Evolutionary conservation across 148 eudicot genomes (phyloP), one percentile per base, ranked within the genome.

Genomic region (Chenopodium suecicum): DNA sequence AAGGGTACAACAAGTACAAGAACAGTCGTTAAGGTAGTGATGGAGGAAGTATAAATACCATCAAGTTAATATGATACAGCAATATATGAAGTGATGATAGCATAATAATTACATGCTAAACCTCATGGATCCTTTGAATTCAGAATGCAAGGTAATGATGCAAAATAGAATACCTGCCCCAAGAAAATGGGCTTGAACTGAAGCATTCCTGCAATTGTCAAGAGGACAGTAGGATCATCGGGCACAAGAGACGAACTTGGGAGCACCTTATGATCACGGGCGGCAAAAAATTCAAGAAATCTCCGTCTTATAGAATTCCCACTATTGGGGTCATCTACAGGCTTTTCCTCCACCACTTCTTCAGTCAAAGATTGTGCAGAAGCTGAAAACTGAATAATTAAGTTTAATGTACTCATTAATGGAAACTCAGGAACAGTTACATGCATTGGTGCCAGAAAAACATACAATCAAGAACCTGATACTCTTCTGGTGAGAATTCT

Each of bases 121-220:
- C 23, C 66, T 66, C 66, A 81, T 74, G 66, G 68, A 52, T 37
- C 34, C 20, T 9, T 19, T 22, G 7, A 20, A 27, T 68, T 23
- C 11, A 32, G 20, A 73, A 63, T 20, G 23, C 48, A 31, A 23
- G 66, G 44, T 37, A 70, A 47, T 47, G 46, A 34, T 32, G 46
- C 64, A 75, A 71, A 25, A 71, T 23, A 11, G 27, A 47, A 31
- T 87, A 96, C 99, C 99, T 96, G 91, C 60, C 98, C 99, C 77
- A 96, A 90, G 85, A 96, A 96, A 80, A 96, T 87, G 74, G 99
- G 99, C 87, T 96, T 96, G 87, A 96, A 96, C 89, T 90, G 99
- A 60, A 96, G 99, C 99, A 96, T 96, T 82, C 99, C 99, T 7
- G 99, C 99, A 80, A 96, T 96, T 73, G 99, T 96, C 77, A 96